Evolutionary conservation across 495 filamentous ascomycete genomes (phyloP).

Genomic region (Xylaria castorea): DNA sequence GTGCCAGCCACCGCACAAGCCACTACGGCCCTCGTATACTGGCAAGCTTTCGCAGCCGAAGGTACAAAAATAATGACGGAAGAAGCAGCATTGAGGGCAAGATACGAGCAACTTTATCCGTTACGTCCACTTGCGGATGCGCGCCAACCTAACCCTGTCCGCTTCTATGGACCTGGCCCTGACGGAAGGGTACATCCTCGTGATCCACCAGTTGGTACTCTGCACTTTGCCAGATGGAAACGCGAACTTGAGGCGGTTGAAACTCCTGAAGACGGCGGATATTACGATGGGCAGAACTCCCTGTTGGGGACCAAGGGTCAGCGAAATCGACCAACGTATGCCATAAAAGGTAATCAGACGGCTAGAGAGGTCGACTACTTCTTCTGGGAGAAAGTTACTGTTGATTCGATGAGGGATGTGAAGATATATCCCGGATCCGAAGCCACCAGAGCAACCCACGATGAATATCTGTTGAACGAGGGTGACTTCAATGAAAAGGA

Average conservation of each 20-base stretch:
- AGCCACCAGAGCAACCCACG: not conserved
- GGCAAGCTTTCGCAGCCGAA: conserved; percentile 15
- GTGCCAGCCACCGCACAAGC: not conserved
- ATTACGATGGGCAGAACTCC: not conserved
- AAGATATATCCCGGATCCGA: not conserved
- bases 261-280: not conserved
- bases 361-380: conserved; percentile 19
- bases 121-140: not conserved
- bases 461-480: conserved; percentile 23
- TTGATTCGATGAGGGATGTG: not conserved
- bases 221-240: conserved; percentile 20
- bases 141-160: not conserved
- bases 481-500: conserved; percentile 10
- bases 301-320: not conserved
- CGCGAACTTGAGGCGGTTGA: not conserved
- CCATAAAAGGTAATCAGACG: not conserved
- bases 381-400: conserved; percentile 17
- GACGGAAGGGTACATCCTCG: not conserved
- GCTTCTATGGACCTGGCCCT: conserved; percentile 25
- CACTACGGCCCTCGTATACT: not conserved
- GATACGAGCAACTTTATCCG: not conserved
- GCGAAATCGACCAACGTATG: conserved; percentile 6
- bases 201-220: conserved; percentile 14
- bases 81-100: not conserved
- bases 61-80: not conserved